Conservation (phyloP, 441 rosid species). For the Euphorbia schlechtendalii region DNA sequence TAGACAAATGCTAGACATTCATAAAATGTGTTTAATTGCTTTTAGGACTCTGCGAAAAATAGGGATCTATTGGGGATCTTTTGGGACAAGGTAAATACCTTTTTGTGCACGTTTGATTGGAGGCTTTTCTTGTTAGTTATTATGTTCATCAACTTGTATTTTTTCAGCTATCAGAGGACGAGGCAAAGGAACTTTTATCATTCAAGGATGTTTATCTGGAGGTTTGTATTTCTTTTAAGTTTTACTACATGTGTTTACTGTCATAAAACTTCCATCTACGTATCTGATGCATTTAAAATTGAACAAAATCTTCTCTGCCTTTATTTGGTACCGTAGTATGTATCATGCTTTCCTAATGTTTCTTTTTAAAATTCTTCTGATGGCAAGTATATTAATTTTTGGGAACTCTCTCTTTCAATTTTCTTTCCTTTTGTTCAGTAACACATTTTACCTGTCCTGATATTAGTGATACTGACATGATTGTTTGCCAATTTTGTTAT, state of each 20-base stretch:
- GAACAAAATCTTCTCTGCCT: not conserved
- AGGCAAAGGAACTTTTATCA: conserved; percentile 63
- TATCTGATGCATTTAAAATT: not conserved
- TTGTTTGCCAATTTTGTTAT: too few species aligned
- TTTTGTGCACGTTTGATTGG: conserved; percentile 8
- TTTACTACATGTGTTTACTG: conserved; percentile 9
- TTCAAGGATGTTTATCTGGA: conserved; percentile 54
- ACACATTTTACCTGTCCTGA: too few species aligned
- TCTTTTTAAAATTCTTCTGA: not conserved
- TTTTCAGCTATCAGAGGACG: conserved; percentile 61
- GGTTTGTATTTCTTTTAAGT: conserved; percentile 43
- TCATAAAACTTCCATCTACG: not conserved
- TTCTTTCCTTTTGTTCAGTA: not conserved
- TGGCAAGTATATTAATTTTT: conserved; percentile 1
- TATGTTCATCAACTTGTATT: conserved; percentile 24
- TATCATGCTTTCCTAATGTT: not conserved
- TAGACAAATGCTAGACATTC: conserved; percentile 2
- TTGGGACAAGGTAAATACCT: conserved; percentile 68
- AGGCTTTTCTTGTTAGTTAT: conserved; percentile 9
- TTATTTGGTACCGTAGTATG: not conserved
- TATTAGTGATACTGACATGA: too few species aligned
- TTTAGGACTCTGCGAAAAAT: conserved; percentile 69
- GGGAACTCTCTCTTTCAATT: too few species aligned
- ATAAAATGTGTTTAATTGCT: conserved; percentile 2
- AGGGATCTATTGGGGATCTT: conserved; percentile 63